These are phyloP conservation scores for Fusarium caatingaense DNA, from an alignment of 2,329 filamentous ascomycete genomes.

Conservation along the genomic window DNA sequence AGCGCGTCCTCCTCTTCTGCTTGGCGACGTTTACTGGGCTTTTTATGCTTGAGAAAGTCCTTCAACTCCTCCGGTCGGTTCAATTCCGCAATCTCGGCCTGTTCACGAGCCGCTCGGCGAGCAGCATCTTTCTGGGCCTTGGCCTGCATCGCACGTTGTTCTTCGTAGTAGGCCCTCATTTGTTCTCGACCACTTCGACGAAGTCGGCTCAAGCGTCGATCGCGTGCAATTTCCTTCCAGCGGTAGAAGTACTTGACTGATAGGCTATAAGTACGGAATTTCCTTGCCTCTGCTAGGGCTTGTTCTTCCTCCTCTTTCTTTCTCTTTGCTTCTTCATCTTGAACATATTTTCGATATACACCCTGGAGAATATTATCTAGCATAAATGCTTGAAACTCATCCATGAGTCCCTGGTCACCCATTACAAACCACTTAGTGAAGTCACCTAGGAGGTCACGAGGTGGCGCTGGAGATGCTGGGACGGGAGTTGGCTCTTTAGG, in stretches of 20 bases:
- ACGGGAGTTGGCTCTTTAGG: slow-evolving; percentile 13
- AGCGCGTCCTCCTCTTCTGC: slow-evolving; percentile 54
- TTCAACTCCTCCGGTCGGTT: slow-evolving; percentile 52
- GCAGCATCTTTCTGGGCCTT: slow-evolving; percentile 52
- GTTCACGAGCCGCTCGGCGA: slow-evolving; percentile 42
- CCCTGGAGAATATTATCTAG: slow-evolving; percentile 59
- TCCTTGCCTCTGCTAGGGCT: slow-evolving; percentile 59
- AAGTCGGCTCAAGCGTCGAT: slow-evolving; percentile 61
- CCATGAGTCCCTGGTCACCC: slow-evolving; percentile 65
- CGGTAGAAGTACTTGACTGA: slow-evolving; percentile 67
- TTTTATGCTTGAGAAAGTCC: slow-evolving; percentile 49
- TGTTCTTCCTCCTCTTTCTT: slow-evolving; percentile 61
- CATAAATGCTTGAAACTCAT: slow-evolving; percentile 60
- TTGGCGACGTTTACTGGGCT: slow-evolving; percentile 46
- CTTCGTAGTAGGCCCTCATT: slow-evolving; percentile 59
- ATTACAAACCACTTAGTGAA: slow-evolving; percentile 66
- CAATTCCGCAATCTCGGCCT: slow-evolving; percentile 43
- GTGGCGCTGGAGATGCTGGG: slow-evolving; percentile 32
- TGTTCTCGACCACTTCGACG: slow-evolving; percentile 64
- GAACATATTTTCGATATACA: slow-evolving; percentile 55
- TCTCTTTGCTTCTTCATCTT: slow-evolving; percentile 56
- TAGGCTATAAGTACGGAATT: slow-evolving; percentile 63
- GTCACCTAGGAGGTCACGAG: slow-evolving; percentile 58
- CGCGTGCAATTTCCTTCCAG: slow-evolving; percentile 64
- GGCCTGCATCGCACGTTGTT: slow-evolving; percentile 50